Conservation (phyloP, 1,284 basidiomycete species). For the Neonothopanus nambi region DNA sequence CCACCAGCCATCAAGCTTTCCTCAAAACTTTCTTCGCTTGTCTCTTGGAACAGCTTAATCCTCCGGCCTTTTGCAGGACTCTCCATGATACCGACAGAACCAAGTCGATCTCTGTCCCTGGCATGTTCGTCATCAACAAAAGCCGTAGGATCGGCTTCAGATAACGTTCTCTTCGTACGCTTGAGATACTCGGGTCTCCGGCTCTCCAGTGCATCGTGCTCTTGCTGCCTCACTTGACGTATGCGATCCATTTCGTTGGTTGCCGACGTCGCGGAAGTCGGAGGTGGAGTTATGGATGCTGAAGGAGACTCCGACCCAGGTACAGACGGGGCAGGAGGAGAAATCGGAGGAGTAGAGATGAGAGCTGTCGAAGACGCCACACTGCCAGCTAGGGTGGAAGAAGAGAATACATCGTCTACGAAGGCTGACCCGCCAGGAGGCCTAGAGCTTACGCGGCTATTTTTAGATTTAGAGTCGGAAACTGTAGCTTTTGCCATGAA, state of each 20-base stretch:
- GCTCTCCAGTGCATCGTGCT: conserved; percentile 56
- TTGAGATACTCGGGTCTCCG: conserved; percentile 70
- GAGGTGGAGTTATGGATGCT: background rate
- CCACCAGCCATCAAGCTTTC: conserved; percentile 77
- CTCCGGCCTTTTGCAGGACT: conserved; percentile 70
- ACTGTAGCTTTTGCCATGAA: conserved; percentile 40
- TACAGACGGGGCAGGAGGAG: conserved; percentile 19
- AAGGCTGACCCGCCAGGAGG: conserved; percentile 21
- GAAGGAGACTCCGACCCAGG: conserved; percentile 12
- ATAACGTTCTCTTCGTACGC: conserved; percentile 49
- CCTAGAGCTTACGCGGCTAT: conserved; percentile 22
- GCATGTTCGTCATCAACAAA: conserved; percentile 32
- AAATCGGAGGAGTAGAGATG: conserved; percentile 30
- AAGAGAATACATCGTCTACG: conserved; percentile 35
- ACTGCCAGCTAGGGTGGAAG: conserved; percentile 8
- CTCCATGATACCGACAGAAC: conserved; percentile 58
- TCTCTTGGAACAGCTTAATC: conserved; percentile 73
- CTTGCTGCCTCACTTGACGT: conserved; percentile 49
- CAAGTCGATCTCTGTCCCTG: conserved; percentile 30
- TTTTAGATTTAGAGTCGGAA: conserved; percentile 9
- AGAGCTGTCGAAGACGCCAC: conserved; percentile 19
- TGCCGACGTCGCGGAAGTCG: conserved; percentile 11
- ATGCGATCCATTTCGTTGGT: conserved; percentile 64
- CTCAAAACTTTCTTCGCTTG: conserved; percentile 79
- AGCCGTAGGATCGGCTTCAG: conserved; percentile 37